Conservation (phyloP, 2,329 filamentous ascomycete species). For the Lachnellula occidentalis region DNA sequence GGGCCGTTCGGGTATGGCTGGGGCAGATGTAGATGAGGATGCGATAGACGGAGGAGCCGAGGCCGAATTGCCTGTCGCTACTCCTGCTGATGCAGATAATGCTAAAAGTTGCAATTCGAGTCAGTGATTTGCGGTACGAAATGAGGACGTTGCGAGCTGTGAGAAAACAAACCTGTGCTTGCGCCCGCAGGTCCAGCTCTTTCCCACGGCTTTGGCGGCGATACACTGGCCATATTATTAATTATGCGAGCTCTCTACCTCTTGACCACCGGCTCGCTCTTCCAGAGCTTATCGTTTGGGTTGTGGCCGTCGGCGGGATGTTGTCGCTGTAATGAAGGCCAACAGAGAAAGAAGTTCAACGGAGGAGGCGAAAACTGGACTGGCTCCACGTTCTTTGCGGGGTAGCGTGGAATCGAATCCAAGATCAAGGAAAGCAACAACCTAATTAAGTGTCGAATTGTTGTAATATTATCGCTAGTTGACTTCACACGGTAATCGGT, state of each 20-base stretch:
- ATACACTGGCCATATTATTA: conserved; percentile 49
- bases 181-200: conserved; percentile 44
- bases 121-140: conserved; percentile 10
- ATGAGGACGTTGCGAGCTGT: background rate
- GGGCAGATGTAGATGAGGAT: conserved; percentile 39
- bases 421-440: background rate
- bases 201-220: conserved; percentile 98
- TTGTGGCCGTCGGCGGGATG: conserved; percentile 2
- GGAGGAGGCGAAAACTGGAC: background rate
- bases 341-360: background rate
- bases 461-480: background rate
- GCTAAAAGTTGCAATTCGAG: conserved; percentile 22
- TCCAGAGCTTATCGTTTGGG: conserved; percentile 13
- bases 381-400: background rate
- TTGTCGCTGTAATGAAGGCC: background rate
- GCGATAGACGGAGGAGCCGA: conserved; percentile 36
- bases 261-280: conserved; percentile 2
- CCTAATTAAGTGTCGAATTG: background rate
- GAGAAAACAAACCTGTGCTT: conserved; percentile 26
- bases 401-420: background rate
- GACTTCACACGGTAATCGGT: background rate
- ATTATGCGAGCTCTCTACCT: conserved; percentile 5
- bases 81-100: conserved; percentile 33
- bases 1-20: conserved; percentile 75
- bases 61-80: conserved; percentile 38